Conservation (phyloP, 2,329 filamentous ascomycete species). For the Fusarium denticulatum region DNA sequence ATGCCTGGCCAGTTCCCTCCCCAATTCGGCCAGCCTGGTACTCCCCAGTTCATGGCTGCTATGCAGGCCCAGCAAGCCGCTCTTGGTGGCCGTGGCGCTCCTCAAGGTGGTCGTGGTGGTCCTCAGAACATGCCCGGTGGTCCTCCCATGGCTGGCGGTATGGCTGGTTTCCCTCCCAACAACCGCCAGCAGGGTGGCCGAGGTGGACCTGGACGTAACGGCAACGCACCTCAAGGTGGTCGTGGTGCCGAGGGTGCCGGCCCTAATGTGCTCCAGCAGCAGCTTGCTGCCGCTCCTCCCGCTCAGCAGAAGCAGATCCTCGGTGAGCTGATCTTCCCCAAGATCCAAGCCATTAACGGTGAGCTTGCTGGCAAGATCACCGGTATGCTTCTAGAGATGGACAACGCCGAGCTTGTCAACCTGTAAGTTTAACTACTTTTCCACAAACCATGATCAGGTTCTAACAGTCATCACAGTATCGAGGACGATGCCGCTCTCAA, state of each 20-base stretch:
- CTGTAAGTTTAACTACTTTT: conserved; percentile 73
- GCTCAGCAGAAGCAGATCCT: conserved; percentile 98
- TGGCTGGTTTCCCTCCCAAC: conserved; percentile 68
- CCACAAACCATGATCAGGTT: conserved; percentile 30
- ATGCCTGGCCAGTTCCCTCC: conserved; percentile 84
- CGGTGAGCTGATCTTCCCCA: conserved; percentile 97
- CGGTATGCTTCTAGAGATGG: conserved; percentile 99
- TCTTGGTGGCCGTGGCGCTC: conserved; percentile 71
- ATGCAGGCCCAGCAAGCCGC: conserved; percentile 77
- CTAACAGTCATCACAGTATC: conserved; percentile 66
- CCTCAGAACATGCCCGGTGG: conserved; percentile 72
- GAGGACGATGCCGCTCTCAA: conserved; percentile 90
- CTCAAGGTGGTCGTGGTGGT: conserved; percentile 74
- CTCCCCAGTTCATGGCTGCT: conserved; percentile 82
- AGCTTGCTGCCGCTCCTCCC: conserved; percentile 66
- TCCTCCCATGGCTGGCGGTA: conserved; percentile 66
- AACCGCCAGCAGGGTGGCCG: conserved; percentile 63
- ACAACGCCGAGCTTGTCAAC: conserved; percentile 91
- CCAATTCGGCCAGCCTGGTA: conserved; percentile 81
- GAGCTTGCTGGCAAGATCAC: conserved; percentile 99
- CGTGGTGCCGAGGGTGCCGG: conserved; percentile 52
- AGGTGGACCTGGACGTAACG: conserved; percentile 55
- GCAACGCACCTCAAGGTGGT: conserved; percentile 59
- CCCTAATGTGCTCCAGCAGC: conserved; percentile 61
- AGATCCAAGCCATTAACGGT: conserved; percentile 94